Base-by-base conservation (phyloP, 1,139 yeast genomes). In the Diutina catenulata region DNA sequence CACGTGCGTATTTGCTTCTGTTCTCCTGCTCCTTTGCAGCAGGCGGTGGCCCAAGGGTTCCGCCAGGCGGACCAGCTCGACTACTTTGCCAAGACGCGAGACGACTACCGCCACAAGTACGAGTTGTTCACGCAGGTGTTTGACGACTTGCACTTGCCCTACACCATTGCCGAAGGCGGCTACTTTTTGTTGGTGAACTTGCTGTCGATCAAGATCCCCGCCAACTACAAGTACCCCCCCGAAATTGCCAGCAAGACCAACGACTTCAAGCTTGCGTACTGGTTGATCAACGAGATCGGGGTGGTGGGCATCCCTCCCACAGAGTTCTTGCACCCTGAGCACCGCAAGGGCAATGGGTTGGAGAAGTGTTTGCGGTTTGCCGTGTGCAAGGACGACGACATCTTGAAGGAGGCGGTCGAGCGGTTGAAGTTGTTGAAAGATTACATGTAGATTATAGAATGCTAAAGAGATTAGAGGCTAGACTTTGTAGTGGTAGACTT, bases 281-380 rank as follows among this genome's bases (percentile, higher is more conserved):
- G 97, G 96, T 67, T 91, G 44, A 84, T 87, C 50, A 79, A 76
- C 53, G 95, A 88, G 53, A 59, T 91, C 41, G 98, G 98, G 4
- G 94, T 91, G 35, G 97, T 91, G 19, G 82, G 94, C 5, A 88
- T 91, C 47, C 98, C 98, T 10, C 97, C 97, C 23, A 81, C 95
- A 4, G 98, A 88, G 57, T 91, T 91, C 53, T 76, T 84, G 52
- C 71, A 75, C 35, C 59, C 60, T 5, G 50, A 49, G 9, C 69
- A 74, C 36, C 78, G 82, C 55, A 73, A 74, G 43, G 88, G 83
- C 24, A 68, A 74, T 42, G 74, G 79, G 14, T 87, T 91, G 39
- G 95, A 87, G 53, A 80, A 83, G 48, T 76, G 87, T 55, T 65
- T 91, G 44, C 76, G 98, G 55, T 88, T 91, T 57, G 97, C 98